Percentiles rank a stretch among this genome's conserved stretches.
These are phyloP conservation scores for Scedosporium aurantiacum DNA, from an alignment of 2,329 filamentous ascomycete species.

Conservation along the genomic window DNA sequence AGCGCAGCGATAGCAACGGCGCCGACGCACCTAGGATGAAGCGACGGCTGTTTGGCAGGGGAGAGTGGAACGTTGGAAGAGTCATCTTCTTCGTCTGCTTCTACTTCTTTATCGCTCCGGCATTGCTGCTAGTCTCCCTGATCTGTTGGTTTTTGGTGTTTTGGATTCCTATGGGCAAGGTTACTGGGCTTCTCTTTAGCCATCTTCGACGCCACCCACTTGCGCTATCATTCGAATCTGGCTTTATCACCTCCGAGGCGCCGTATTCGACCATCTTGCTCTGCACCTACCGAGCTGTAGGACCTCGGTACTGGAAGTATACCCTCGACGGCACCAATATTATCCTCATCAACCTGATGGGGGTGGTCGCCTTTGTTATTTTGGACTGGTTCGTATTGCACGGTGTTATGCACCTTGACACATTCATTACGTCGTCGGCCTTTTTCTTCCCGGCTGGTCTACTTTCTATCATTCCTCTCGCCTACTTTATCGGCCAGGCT, in stretches of 20 bases:
- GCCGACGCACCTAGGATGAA: conserved; percentile 41
- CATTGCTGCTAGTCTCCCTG: conserved; percentile 72
- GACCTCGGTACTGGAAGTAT: conserved; percentile 97
- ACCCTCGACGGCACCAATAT: conserved; percentile 98
- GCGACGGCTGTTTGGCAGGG: conserved; percentile 82
- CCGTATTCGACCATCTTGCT: conserved; percentile 78
- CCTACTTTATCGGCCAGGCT: conserved; percentile 97
- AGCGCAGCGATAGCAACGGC: conserved; percentile 21
- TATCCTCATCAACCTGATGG: conserved; percentile 94
- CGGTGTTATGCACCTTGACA: conserved; percentile 55
- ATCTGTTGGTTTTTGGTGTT: conserved; percentile 97
- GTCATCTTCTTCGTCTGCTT: conserved; percentile 96
- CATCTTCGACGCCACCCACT: conserved; percentile 88
- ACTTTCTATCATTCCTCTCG: conserved; percentile 87
- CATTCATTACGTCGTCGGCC: conserved; percentile 67
- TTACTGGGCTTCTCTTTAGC: conserved; percentile 78
- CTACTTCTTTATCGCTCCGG: conserved; percentile 81
- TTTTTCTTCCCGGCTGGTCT: conserved; percentile 78
- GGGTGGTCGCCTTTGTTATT: conserved; percentile 86
- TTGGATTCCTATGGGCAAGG: conserved; percentile 96
- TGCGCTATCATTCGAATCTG: conserved; percentile 85
- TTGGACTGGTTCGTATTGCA: conserved; percentile 80
- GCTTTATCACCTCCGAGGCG: conserved; percentile 57
- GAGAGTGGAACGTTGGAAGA: conserved; percentile 88
- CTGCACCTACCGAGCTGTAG: conserved; percentile 93